Percentiles rank a stretch among this genome's conserved stretches.
These are phyloP conservation scores for Stemphylium beticola DNA, from an alignment of 2,329 filamentous ascomycete genomes.

Conservation along the genomic window DNA sequence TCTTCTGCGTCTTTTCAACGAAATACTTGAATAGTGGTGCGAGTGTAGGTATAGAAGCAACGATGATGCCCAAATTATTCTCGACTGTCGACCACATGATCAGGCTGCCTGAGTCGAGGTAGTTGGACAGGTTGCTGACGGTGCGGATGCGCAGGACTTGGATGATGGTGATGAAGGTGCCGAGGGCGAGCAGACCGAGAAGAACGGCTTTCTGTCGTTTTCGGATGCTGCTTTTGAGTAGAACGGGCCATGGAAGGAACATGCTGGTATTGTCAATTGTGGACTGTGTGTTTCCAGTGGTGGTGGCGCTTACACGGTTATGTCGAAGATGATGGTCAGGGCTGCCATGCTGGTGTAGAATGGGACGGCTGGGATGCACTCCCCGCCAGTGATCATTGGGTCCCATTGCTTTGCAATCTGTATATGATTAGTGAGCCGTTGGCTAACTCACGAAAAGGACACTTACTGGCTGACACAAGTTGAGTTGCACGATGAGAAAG, in stretches of 20 bases:
- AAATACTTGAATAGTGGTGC: constrained; percentile 23
- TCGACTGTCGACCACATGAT: constrained; percentile 27
- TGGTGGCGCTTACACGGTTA: constrained; percentile 11
- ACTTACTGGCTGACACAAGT: constrained; percentile 21
- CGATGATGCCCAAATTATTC: constrained; percentile 26
- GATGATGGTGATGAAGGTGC: constrained; percentile 24
- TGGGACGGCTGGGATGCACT: constrained; percentile 19
- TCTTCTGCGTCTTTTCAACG: constrained; percentile 22
- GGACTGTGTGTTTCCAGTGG: not conserved
- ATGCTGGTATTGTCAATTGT: constrained; percentile 10
- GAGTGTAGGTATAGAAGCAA: constrained; percentile 19
- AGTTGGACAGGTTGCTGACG: constrained; percentile 19
- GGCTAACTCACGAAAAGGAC: no score
- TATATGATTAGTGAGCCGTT: not conserved
- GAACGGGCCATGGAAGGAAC: constrained; percentile 20
- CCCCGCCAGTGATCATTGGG: constrained; percentile 14
- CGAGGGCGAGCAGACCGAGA: constrained; percentile 17
- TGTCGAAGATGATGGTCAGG: constrained; percentile 17
- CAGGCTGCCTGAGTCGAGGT: constrained; percentile 19
- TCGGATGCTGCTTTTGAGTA: constrained; percentile 18
- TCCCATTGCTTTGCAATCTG: constrained; percentile 23
- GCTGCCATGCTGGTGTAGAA: constrained; percentile 25
- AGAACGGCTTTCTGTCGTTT: constrained; percentile 20
- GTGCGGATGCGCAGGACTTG: constrained; percentile 21
- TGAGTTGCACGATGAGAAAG: constrained; percentile 20